Evolutionary conservation across 2,329 filamentous ascomycete genomes (phyloP), one percentile per base, ranked within the genome.

Genomic region (Colletotrichum ledebouriae): DNA sequence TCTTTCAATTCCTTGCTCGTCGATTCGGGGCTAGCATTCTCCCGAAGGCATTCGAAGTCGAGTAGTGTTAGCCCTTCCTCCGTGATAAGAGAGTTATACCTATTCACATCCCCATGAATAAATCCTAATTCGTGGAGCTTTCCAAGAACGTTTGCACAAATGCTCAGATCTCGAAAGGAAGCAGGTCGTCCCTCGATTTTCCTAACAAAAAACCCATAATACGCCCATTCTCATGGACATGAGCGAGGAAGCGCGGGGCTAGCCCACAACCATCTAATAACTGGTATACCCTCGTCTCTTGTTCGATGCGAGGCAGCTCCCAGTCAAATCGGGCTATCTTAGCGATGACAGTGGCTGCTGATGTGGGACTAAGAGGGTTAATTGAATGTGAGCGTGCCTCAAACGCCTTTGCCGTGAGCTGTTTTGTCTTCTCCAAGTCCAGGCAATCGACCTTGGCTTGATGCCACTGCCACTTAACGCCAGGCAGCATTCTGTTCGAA

Each of bases 81-180:
- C 37, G 49, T 69, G 66, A 78, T 71, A 53, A 81, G 66, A 69
- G 80, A 81, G 71, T 79, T 82, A 62, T 80, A 74, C 61, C 75
- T 74, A 70, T 81, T 81, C 39, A 76, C 73, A 70, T 81, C 80
- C 13, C 78, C 76, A 72, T 81, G 77, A 34, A 78, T 29, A 50
- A 79, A 44, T 39, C 76, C 73, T 42, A 76, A 59, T 20, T 67
- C 34, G 64, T 78, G 75, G 20, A 78, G 62, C 67, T 72, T 72
- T 58, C 61, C 37, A 34, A 79, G 44, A 67, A 73, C 71, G 42
- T 63, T 46, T 70, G 75, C 68, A 68, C 79, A 79, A n/a, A 29
- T 20, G 34, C 34, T 39, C 29, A 79, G 72, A 69, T 79, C 75
- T 9, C n/a, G n/a, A n/a, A n/a, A n/a, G n/a, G n/a, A n/a, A n/a